Evolutionary conservation across 176 grass and related monocot species (phyloP).

Genomic region (Melocanna baccifera): DNA sequence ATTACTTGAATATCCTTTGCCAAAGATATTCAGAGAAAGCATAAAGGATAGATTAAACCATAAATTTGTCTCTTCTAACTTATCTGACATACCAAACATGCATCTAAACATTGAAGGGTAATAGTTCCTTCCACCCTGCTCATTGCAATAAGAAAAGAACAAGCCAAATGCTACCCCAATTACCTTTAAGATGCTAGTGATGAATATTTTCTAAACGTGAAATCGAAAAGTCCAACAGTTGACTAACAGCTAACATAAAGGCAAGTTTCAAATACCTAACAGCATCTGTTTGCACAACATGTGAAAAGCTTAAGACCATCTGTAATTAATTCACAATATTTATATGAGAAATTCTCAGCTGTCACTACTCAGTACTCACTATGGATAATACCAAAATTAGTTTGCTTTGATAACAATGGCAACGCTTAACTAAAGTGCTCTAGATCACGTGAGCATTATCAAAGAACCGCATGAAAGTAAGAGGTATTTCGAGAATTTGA

Average conservation of each 20-base stretch:
- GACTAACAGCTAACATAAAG: neutral
- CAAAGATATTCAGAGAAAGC: neutral
- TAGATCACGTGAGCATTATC: neutral
- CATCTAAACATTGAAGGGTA: neutral
- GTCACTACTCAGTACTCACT: neutral
- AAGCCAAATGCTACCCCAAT: neutral
- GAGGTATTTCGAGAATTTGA: conserved; percentile 1
- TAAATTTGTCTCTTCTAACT: neutral
- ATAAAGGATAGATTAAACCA: neutral
- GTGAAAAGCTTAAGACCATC: neutral
- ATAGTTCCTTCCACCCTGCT: neutral
- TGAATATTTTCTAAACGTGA: neutral
- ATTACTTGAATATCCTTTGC: neutral
- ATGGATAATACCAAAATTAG: neutral
- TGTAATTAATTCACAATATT: neutral
- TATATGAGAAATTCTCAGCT: neutral
- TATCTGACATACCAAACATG: neutral
- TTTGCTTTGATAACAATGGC: neutral
- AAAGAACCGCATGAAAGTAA: conserved; percentile 5
- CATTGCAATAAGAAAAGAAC: neutral
- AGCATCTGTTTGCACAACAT: neutral
- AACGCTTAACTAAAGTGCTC: neutral
- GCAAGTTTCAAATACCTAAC: neutral
- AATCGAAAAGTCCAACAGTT: neutral
- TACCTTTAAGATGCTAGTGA: conserved; percentile 2